Conservation (phyloP, 495 filamentous ascomycete genomes). For the Penicillium odoratum region DNA sequence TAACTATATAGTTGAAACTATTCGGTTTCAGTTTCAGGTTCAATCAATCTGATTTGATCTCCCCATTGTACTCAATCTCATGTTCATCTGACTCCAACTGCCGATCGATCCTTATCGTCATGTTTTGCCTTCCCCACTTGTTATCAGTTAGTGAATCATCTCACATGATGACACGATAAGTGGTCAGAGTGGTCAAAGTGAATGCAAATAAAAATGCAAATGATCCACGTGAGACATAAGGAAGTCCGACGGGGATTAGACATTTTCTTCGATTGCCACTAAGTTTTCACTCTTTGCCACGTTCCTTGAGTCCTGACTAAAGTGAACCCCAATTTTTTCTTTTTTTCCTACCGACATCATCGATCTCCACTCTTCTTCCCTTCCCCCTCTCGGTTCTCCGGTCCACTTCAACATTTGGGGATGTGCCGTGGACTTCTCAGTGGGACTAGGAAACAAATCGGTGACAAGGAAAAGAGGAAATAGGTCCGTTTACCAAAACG, state of each 20-base stretch:
- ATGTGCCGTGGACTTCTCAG: neutral
- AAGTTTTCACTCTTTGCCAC: slow-evolving; percentile 2
- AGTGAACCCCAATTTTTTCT: slow-evolving; percentile 6
- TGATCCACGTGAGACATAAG: neutral
- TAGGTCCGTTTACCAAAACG: neutral
- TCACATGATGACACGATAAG: neutral
- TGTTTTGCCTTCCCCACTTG: neutral
- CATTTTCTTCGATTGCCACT: neutral
- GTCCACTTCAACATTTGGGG: neutral
- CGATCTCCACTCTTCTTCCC: slow-evolving; percentile 11
- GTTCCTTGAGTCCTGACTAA: slow-evolving; percentile 2
- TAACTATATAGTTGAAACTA: too few relatives aligned
- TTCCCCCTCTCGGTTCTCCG: slow-evolving; percentile 4
- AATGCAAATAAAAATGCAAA: neutral
- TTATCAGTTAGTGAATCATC: neutral
- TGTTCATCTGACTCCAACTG: neutral
- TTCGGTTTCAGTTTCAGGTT: too few relatives aligned
- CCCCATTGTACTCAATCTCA: too few relatives aligned
- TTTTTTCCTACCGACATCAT: slow-evolving; percentile 10
- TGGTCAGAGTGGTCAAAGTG: neutral
- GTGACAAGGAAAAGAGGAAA: neutral
- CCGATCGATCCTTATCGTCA: slow-evolving; percentile 8
- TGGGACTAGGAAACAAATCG: neutral
- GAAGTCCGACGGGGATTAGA: neutral
- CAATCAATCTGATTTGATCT: too few relatives aligned